Conservation (phyloP, 352 stramenopile species). For the Phytophthora tentaculata region DNA sequence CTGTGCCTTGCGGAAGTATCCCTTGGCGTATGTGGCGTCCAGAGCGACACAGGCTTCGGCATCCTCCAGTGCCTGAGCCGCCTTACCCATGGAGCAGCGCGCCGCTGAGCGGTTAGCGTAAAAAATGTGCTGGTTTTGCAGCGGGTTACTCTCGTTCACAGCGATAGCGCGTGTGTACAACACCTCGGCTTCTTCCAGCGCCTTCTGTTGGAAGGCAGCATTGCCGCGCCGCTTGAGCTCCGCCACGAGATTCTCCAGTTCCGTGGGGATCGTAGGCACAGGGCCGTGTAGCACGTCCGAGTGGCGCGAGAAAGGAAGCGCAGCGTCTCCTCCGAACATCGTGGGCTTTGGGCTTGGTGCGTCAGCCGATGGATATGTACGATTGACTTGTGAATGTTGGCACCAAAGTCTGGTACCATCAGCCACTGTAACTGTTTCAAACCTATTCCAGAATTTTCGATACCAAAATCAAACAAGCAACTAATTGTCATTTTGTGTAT, state of each 20-base stretch:
- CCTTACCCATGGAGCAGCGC: constrained; percentile 84
- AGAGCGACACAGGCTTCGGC: constrained; percentile 68
- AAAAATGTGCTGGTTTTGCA: constrained; percentile 84
- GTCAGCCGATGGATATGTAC: constrained; percentile 5
- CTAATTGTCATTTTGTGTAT: too few relatives aligned
- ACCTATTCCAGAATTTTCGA: constrained; percentile 33
- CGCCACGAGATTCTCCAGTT: constrained; percentile 71
- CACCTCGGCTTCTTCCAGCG: constrained; percentile 92
- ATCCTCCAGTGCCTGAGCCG: constrained; percentile 64
- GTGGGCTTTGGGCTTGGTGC: background rate
- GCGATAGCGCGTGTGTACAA: constrained; percentile 97
- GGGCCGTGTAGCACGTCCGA: constrained; percentile 79
- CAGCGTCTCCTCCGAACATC: constrained; percentile 74
- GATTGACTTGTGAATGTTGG: constrained; percentile 13
- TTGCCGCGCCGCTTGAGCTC: constrained; percentile 91
- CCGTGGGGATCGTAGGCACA: constrained; percentile 51
- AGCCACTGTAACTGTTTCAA: background rate
- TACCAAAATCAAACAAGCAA: too few relatives aligned
- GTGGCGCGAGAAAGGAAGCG: constrained; percentile 81
- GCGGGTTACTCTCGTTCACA: constrained; percentile 57
- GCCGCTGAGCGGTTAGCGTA: constrained; percentile 90
- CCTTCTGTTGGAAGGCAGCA: constrained; percentile 84
- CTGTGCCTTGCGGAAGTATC: constrained; percentile 85
- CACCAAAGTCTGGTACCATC: background rate
- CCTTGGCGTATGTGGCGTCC: constrained; percentile 77